Evolutionary conservation across 257 asterid genomes (phyloP).

Genomic region (Eustoma russellianum): DNA sequence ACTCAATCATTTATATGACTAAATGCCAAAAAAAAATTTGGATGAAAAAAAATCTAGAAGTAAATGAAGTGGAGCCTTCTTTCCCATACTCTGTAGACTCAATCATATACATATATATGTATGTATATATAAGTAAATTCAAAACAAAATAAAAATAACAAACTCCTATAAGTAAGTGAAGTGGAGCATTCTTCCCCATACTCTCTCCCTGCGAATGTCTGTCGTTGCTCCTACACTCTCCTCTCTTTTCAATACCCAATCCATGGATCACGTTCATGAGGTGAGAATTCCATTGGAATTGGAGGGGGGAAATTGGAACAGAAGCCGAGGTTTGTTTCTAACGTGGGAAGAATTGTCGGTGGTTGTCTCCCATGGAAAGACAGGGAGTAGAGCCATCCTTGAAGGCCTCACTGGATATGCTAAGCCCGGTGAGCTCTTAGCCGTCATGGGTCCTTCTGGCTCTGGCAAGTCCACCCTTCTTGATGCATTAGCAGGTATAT

Average conservation of each 20-base stretch:
- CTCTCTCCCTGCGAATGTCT: too few species aligned
- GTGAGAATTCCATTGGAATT: background rate
- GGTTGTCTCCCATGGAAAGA: conserved; percentile 15
- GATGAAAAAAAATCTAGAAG: too few species aligned
- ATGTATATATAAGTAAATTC: too few species aligned
- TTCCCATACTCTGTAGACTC: too few species aligned
- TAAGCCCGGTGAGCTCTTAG: conserved; percentile 22
- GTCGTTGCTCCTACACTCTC: too few species aligned
- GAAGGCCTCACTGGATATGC: conserved; percentile 28
- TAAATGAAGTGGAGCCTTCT: too few species aligned
- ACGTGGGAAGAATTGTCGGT: conserved; percentile 27
- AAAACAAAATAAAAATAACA: too few species aligned
- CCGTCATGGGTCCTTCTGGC: conserved; percentile 32
- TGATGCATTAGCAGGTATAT: conserved; percentile 22
- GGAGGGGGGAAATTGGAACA: background rate
- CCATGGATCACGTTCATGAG: background rate
- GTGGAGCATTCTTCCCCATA: too few species aligned
- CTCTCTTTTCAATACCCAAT: background rate
- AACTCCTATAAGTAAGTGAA: too few species aligned
- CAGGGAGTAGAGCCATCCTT: conserved; percentile 10
- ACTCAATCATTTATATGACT: too few species aligned
- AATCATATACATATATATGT: too few species aligned
- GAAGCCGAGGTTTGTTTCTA: conserved; percentile 8
- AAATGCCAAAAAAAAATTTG: too few species aligned
- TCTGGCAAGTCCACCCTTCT: conserved; percentile 32